Percentiles rank a stretch among this genome's conserved stretches.
These are phyloP conservation scores for Podospora didyma DNA, from an alignment of 495 filamentous ascomycete genomes.

Conservation along the genomic window DNA sequence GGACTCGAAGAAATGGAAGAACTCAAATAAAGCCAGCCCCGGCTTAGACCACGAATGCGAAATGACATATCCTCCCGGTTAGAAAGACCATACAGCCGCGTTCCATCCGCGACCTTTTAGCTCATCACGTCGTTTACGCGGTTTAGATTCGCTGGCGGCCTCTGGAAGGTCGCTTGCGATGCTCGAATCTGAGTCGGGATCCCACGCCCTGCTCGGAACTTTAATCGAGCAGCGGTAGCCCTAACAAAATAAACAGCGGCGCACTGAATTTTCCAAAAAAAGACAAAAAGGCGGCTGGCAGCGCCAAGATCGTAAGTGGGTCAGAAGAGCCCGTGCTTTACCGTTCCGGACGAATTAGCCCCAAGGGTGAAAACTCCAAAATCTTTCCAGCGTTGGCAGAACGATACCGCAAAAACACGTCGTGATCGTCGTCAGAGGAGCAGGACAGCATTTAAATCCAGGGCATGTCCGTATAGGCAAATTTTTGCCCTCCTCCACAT, in stretches of 20 bases:
- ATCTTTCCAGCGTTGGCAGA: slow-evolving; percentile 16
- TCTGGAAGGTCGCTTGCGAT: too few species aligned
- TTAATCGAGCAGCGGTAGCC: neutral
- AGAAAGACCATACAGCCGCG: too few species aligned
- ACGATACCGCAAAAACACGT: slow-evolving; percentile 12
- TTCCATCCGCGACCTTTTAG: too few species aligned
- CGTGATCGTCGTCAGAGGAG: slow-evolving; percentile 8
- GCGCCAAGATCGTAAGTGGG: slow-evolving; percentile 7
- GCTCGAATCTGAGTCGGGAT: too few species aligned
- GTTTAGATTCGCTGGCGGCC: too few species aligned
- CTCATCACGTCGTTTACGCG: too few species aligned
- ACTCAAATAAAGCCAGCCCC: too few species aligned
- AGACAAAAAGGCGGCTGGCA: slow-evolving; percentile 6
- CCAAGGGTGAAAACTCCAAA: neutral
- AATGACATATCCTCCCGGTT: too few species aligned
- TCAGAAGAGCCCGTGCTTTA: slow-evolving; percentile 20
- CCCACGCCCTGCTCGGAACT: too few species aligned
- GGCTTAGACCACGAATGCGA: too few species aligned
- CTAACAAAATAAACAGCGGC: neutral
- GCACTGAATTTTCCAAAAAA: slow-evolving; percentile 14
- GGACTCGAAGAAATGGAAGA: too few species aligned
- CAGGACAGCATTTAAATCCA: slow-evolving; percentile 9
- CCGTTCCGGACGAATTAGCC: slow-evolving; percentile 6
- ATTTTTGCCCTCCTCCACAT: slow-evolving; percentile 2
- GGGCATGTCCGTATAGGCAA: slow-evolving; percentile 13